Base-by-base conservation (phyloP, 2,329 filamentous ascomycete species). In the Xylaria sp. region DNA sequence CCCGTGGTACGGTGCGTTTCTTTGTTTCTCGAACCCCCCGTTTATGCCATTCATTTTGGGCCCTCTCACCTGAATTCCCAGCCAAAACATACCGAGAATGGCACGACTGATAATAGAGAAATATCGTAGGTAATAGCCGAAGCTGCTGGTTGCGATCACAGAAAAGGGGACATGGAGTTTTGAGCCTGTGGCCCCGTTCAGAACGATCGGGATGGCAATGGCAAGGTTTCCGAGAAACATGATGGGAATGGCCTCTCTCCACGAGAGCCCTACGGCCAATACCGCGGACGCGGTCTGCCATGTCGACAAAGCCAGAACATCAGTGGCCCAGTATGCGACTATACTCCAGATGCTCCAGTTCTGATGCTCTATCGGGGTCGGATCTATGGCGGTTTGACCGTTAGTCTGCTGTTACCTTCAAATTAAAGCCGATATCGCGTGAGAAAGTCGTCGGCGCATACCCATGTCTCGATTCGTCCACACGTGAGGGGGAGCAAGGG, bases 161-260 rank as follows among this genome's bases (percentile, higher is more conserved):
- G 77, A 75, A 66, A 80, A 80, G 8, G 78, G 78, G 11, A 79
- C 72, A 59, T 80, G 78, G n/a, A 80, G 69, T 58, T 75, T 75
- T 9, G 76, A 74, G 16, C 78, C 76, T 57, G 78, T 78, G 11
- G 77, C 76, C 16, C 78, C 78, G 65, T 80, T 79, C n/a, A 79
- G 70, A 8, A 79, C 76, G 69, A 79, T 76, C 9, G 77, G 74
- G 9, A 85, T 78, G 11, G 83, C 81, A 18, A 85, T 83, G 64
- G 83, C 86, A 9, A 80, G 75, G 10, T 81, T 80, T 49, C 87
- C 86, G n/a, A 87, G 82, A 49, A 79, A 65, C 68, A 80, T 84
- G 64, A 71, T 69, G 1, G 69, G 69, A 39, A 72, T 71, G 3
- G 70, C 70, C 59, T 72, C 70, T 11, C 72, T 64, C 73, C 74